Percentiles rank a stretch among this genome's conserved stretches.
Evolutionary conservation across 306 rosid species (phyloP).

Genomic region (Alnus glutinosa): DNA sequence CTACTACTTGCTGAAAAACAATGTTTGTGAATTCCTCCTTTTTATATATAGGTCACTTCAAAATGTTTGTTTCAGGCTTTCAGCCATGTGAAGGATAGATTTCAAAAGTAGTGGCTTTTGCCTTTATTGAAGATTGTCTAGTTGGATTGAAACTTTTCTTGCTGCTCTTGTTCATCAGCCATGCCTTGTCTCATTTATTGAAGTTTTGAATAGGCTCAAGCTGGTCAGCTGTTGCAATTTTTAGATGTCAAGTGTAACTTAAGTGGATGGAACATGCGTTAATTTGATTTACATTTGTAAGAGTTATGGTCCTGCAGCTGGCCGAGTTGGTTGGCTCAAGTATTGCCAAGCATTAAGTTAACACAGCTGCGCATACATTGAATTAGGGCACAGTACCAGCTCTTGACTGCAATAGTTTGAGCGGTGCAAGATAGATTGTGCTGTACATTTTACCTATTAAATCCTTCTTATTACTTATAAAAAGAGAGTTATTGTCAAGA

Average conservation of each 20-base stretch:
- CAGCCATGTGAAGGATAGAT: neutral
- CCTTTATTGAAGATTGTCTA: neutral
- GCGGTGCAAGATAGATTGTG: conserved; percentile 73
- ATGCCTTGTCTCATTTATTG: neutral
- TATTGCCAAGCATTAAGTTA: conserved; percentile 68
- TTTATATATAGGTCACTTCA: neutral
- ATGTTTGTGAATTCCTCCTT: no score
- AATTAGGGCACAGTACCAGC: conserved; percentile 62
- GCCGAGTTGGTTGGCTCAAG: conserved; percentile 76
- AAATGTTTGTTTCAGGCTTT: neutral
- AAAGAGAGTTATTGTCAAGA: conserved; percentile 8
- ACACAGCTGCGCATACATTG: conserved; percentile 67
- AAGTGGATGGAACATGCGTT: no score
- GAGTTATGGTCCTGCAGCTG: conserved; percentile 48
- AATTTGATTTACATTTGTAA: no score
- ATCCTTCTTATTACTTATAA: no score
- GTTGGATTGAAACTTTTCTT: neutral
- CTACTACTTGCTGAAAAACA: neutral
- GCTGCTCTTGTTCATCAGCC: neutral
- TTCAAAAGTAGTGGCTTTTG: neutral
- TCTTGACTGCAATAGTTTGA: conserved; percentile 67
- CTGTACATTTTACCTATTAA: conserved; percentile 40
- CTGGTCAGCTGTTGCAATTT: neutral
- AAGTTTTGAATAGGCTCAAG: neutral
- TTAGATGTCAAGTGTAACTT: neutral